Percentiles rank a stretch among this genome's conserved stretches.
phyloP scores from a whole-genome alignment of 2,329 filamentous ascomycete species.

The Nigrospora osmanthi region DNA sequence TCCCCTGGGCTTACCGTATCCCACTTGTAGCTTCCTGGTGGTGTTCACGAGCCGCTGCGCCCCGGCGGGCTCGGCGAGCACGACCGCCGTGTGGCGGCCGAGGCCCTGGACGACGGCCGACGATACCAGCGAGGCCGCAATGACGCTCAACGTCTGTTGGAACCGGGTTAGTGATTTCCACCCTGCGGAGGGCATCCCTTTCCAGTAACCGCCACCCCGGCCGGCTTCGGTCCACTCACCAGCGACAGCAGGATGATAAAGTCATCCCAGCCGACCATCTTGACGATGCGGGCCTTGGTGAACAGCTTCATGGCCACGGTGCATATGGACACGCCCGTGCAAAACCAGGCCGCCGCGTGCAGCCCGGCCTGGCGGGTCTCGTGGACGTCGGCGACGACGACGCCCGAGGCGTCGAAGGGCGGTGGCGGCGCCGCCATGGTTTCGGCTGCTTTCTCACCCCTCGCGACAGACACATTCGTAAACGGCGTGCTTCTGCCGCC shows the following conservation, averaged over 20 bases:
- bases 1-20: conserved; percentile 8
- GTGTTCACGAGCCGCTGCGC: conserved; percentile 8
- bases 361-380: conserved; percentile 12
- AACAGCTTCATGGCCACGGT: conserved; percentile 15
- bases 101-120: conserved; percentile 15
- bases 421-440: no score
- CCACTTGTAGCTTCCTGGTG: conserved; percentile 17
- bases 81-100: conserved; percentile 16
- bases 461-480: no score
- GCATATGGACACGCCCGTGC: conserved; percentile 13
- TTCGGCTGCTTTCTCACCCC: no score
- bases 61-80: conserved; percentile 12
- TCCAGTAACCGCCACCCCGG: no score
- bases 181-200: neutral
- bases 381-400: conserved; percentile 6
- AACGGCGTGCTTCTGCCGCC: no score
- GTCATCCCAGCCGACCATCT: conserved; percentile 17
- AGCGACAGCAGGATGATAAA: conserved; percentile 19
- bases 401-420: no score
- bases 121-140: conserved; percentile 15
- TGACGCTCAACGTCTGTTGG: conserved; percentile 15
- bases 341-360: conserved; percentile 14
- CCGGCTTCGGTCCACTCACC: conserved; percentile 4
- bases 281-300: conserved; percentile 8
- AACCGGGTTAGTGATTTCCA: neutral